Evolutionary conservation across 2,329 filamentous ascomycete species (phyloP).

Genomic region (Fusarium nurragi): DNA sequence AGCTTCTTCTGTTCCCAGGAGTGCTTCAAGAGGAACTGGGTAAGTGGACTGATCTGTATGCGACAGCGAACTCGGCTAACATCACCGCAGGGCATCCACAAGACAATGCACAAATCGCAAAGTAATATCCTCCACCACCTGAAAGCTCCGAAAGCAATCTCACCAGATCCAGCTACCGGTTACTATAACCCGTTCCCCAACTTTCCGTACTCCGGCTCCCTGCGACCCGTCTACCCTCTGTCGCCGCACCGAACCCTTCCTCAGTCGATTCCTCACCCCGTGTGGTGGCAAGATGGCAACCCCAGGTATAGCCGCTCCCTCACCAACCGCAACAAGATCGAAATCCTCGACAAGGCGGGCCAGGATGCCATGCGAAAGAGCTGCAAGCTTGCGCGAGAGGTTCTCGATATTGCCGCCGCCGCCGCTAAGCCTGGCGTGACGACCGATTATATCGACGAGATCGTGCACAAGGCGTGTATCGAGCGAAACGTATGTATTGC

Average conservation of each 20-base stretch:
- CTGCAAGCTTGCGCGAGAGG: conserved; percentile 86
- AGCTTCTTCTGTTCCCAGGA: conserved; percentile 98
- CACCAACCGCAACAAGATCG: conserved; percentile 80
- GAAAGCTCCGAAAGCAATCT: conserved; percentile 81
- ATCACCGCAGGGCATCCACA: conserved; percentile 75
- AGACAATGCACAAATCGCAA: conserved; percentile 75
- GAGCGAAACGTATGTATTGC: conserved; percentile 80
- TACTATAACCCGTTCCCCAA: conserved; percentile 92
- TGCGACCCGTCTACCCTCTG: conserved; percentile 89
- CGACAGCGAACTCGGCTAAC: conserved; percentile 32
- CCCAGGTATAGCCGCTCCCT: conserved; percentile 69
- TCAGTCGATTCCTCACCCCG: conserved; percentile 81
- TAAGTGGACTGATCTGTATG: conserved; percentile 56
- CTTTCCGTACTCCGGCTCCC: conserved; percentile 80
- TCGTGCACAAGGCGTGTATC: conserved; percentile 94
- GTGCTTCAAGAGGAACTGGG: conserved; percentile 99
- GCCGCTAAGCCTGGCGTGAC: conserved; percentile 90
- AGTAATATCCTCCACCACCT: conserved; percentile 77
- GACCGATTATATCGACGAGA: conserved; percentile 92
- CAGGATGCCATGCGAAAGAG: conserved; percentile 94
- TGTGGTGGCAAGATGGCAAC: conserved; percentile 88
- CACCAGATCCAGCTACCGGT: conserved; percentile 90
- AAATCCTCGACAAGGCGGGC: conserved; percentile 80
- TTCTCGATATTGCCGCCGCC: conserved; percentile 88
- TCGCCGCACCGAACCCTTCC: conserved; percentile 78